A percentile compares a stretch with the other conserved stretches of the same genome.
Evolutionary conservation across 139 green algal genomes (phyloP).

Genomic region (Mesostigma viride): DNA sequence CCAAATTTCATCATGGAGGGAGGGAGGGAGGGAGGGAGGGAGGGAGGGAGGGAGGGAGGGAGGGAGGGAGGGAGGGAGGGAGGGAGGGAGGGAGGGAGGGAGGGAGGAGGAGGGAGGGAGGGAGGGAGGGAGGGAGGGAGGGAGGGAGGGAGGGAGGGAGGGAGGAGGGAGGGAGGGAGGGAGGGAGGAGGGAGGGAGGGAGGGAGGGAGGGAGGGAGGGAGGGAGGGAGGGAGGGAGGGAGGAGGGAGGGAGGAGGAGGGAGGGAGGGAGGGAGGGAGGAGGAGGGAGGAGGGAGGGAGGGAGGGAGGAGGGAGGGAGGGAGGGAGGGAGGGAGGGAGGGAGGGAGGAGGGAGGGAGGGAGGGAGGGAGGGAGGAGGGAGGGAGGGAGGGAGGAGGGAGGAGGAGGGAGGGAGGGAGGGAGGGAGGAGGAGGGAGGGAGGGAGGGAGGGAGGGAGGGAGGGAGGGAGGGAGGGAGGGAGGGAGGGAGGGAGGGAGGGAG

Average conservation of each 20-base stretch:
- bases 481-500: not conserved
- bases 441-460: conserved; percentile 7
- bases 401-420: not conserved
- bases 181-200: not conserved
- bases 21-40: too few species aligned
- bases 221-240: conserved; percentile 11
- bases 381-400: not conserved
- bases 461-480: not conserved
- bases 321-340: not conserved
- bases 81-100: conserved; percentile 4
- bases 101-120: conserved; percentile 10
- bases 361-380: not conserved
- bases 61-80: not conserved
- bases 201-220: not conserved
- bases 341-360: not conserved
- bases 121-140: not conserved
- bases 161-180: conserved; percentile 3
- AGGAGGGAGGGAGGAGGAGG: conserved; percentile 6
- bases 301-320: conserved; percentile 6
- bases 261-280: conserved; percentile 5
- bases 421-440: conserved; percentile 8
- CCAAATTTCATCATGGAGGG: too few species aligned
- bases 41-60: not conserved
- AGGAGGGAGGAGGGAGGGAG: not conserved
- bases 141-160: conserved; percentile 1